Evolutionary conservation across 352 stramenopile genomes (phyloP).

Genomic region (Phytophthora brassicae): DNA sequence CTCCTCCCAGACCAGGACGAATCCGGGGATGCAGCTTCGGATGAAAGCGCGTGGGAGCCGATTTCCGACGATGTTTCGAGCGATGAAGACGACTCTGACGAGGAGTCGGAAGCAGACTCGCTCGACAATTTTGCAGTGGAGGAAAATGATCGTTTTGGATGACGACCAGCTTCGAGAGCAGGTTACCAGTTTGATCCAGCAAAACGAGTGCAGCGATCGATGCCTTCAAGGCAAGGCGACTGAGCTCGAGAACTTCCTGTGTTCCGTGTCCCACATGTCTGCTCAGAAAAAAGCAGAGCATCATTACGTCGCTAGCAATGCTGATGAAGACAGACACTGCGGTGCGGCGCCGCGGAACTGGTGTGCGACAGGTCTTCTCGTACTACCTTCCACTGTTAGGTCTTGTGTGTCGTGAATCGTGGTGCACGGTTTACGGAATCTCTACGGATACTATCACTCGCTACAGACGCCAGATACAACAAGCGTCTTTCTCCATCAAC

Average conservation of each 20-base stretch:
- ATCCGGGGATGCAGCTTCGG: not conserved
- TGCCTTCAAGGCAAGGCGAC: not conserved
- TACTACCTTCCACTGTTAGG: constrained; percentile 8
- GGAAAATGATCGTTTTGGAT: not conserved
- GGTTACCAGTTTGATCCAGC: not conserved
- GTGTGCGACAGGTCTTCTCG: not conserved
- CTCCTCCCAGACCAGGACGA: not conserved
- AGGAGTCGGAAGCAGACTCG: not conserved
- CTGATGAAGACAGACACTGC: not conserved
- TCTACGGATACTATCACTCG: constrained; percentile 3
- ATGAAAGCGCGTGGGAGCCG: not conserved
- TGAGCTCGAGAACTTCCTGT: not conserved
- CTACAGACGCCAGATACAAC: constrained; percentile 5
- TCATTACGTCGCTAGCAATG: not conserved
- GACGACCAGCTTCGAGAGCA: not conserved
- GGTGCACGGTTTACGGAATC: not conserved
- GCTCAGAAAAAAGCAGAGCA: not conserved
- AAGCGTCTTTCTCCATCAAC: not conserved
- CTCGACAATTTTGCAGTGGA: not conserved
- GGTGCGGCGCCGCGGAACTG: not conserved
- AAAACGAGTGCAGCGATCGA: not conserved
- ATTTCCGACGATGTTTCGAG: not conserved
- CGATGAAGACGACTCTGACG: not conserved
- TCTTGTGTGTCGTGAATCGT: not conserved
- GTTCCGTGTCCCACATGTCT: not conserved